phyloP scores from a whole-genome alignment of 768 basidiomycete genomes.

The Leccinum subgranulosum region DNA sequence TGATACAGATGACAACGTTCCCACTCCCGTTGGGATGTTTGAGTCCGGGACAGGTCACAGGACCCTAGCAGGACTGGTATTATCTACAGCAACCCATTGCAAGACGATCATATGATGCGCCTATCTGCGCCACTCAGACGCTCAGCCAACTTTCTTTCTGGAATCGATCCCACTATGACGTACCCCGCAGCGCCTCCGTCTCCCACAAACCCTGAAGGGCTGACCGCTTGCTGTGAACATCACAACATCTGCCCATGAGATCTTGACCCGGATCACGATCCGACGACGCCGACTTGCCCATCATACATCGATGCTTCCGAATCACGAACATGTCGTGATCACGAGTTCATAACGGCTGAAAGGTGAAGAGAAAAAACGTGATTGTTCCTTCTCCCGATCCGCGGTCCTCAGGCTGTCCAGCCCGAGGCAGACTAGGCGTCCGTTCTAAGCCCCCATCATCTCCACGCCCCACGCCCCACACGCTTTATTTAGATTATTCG shows the following conservation, averaged over 20 bases:
- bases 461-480: neutral
- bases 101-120: neutral
- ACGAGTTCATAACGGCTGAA: neutral
- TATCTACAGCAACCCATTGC: neutral
- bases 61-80: neutral
- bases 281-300: neutral
- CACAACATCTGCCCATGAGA: neutral
- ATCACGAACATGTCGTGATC: neutral
- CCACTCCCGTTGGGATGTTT: neutral
- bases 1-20: neutral
- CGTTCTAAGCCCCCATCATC: neutral
- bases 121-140: neutral
- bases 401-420: neutral
- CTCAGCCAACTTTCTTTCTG: neutral
- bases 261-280: neutral
- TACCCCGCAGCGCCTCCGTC: neutral
- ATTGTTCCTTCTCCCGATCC: neutral
- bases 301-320: neutral
- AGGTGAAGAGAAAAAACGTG: neutral
- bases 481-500: neutral
- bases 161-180: neutral
- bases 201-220: neutral
- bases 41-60: neutral
- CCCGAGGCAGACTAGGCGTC: neutral
- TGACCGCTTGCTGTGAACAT: neutral